Base-by-base conservation (phyloP, 2,329 filamentous ascomycete genomes). In the Truncatella angustata region DNA sequence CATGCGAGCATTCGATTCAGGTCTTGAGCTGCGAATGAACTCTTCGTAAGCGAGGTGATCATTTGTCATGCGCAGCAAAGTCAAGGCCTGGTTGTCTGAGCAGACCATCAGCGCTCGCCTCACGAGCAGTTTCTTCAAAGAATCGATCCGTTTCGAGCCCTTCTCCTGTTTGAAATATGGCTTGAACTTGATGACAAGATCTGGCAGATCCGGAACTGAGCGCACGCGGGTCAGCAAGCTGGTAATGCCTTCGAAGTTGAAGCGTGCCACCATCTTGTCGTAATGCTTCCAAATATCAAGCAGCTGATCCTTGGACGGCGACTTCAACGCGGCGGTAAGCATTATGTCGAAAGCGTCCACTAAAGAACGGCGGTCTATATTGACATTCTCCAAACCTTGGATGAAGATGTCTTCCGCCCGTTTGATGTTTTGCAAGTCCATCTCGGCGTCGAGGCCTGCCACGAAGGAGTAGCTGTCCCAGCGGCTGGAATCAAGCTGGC, bases 271-370 rank as follows among this genome's bases (percentile, higher is more conserved):
- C 56, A 67, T 61, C 23, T 57, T 46, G n/a, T 64, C 56, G 50
- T 65, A 66, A 4, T 59, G 35, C 10, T 48, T 56, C 64, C 65
- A 64, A 9, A 65, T 12, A 6, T 49, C 37, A 9, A 52, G 50
- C n/a, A 67, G 45, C 11, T 58, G 50, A 4, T 59, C 52, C 4
- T 47, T 28, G 1, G 51, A 54, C 14, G 59, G 34, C 18, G 56
- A 60, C 37, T 30, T 61, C 30, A 82, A 66, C 2, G 70, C 69
- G 42, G 72, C 64, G 6, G 73, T 65, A 16, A 79, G 56, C 5
- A 82, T 56, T 16, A 72, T 61, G 40, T 79, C 76, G 5, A 81
- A 59, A 2, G 74, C 76, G 5, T 70, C 65, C 1, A 66, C 62
- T 23, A 74, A 60, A 4, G 64, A 60, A 11, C 58, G 59, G 16